Conservation (phyloP, 2,329 filamentous ascomycete species). For the Colletotrichum sojae region DNA sequence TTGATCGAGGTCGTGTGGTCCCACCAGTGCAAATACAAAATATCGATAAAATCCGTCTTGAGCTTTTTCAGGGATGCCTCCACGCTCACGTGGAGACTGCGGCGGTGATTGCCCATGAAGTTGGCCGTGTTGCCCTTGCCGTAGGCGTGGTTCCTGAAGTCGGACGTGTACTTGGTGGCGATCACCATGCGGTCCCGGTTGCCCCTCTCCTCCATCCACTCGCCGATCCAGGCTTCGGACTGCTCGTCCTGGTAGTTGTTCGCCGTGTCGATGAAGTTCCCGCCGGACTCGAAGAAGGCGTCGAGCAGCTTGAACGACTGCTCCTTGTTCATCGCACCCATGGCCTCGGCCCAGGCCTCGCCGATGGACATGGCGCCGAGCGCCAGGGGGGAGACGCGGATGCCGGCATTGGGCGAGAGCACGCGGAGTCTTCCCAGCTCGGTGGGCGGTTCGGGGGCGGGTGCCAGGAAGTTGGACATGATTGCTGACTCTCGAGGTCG, state of each 20-base stretch:
- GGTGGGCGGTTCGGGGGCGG: constrained; percentile 57
- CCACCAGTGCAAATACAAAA: constrained; percentile 62
- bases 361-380: constrained; percentile 70
- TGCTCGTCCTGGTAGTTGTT: constrained; percentile 71
- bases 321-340: constrained; percentile 70
- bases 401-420: constrained; percentile 62
- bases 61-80: constrained; percentile 61
- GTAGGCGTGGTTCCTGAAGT: constrained; percentile 56
- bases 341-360: constrained; percentile 56
- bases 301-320: constrained; percentile 70
- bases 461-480: constrained; percentile 35
- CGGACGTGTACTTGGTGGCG: constrained; percentile 69
- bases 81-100: constrained; percentile 58
- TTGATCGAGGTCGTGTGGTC: constrained; percentile 58
- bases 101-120: constrained; percentile 59
- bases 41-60: constrained; percentile 59
- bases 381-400: constrained; percentile 67
- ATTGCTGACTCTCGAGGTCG: not conserved
- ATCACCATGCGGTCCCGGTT: constrained; percentile 69
- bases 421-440: constrained; percentile 67
- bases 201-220: constrained; percentile 65
- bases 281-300: constrained; percentile 69
- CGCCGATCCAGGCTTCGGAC: constrained; percentile 71
- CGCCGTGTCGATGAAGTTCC: constrained; percentile 79
- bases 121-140: constrained; percentile 58